Evolutionary conservation across 75 land plant species (phyloP).

Genomic region (Azolla pinnata): DNA sequence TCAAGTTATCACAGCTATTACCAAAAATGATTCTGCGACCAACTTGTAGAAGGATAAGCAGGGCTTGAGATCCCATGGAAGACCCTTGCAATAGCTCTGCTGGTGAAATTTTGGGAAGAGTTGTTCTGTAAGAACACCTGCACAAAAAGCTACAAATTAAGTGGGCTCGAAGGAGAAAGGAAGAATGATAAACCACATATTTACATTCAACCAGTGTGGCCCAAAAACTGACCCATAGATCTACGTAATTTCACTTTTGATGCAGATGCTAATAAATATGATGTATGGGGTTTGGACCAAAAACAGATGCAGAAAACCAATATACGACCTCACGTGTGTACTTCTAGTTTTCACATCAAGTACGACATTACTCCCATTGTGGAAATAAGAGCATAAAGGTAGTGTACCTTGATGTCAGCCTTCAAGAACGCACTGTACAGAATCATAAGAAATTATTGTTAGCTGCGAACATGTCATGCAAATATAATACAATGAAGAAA

Average conservation of each 20-base stretch:
- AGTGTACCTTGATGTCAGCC: conserved; percentile 95
- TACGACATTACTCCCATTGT: no score
- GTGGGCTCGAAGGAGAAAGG: neutral
- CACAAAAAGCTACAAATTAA: conserved; percentile 1
- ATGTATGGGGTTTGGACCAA: no score
- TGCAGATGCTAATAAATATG: conserved; percentile 1
- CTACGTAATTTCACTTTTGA: no score
- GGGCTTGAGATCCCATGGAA: conserved; percentile 93
- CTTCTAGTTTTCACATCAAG: no score
- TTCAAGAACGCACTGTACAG: conserved; percentile 69
- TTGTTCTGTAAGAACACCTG: conserved; percentile 83
- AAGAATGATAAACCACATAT: neutral
- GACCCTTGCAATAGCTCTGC: conserved; percentile 92
- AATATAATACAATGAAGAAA: conserved; percentile 2
- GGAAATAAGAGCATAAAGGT: no score
- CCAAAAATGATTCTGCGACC: conserved; percentile 96
- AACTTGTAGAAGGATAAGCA: conserved; percentile 67
- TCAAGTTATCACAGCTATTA: conserved; percentile 12
- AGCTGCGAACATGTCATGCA: neutral
- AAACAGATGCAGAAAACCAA: no score
- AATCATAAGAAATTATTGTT: neutral
- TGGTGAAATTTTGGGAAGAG: conserved; percentile 54
- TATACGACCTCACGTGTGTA: neutral
- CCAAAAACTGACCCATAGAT: no score
- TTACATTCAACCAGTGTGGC: no score